Percentiles rank a stretch among this genome's conserved stretches.
Conservation (phyloP, 78 protist genomes). For the Polysphondylium violaceum region DNA sequence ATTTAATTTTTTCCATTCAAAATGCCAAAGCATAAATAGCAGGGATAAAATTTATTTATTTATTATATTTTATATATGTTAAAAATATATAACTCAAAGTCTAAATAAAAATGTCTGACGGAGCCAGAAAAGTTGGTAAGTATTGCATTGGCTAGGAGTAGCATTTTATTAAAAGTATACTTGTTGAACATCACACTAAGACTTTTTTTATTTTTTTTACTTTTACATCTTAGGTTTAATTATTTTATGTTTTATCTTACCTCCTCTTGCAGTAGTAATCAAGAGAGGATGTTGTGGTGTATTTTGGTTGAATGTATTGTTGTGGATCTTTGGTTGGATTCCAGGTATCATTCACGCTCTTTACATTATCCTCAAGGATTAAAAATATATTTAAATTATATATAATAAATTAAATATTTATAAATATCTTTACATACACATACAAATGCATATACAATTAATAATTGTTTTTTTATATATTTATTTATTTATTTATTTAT, state of each 20-base stretch:
- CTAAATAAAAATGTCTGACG: constrained; percentile 26
- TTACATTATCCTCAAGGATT: constrained; percentile 16
- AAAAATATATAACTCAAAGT: neutral
- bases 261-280: constrained; percentile 48
- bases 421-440: no score
- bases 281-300: constrained; percentile 29
- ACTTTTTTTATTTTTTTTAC: no score
- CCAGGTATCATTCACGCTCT: constrained; percentile 68
- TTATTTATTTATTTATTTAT: no score
- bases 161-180: no score
- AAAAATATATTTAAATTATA: no score
- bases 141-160: neutral
- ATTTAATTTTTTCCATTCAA: neutral
- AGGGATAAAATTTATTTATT: neutral
- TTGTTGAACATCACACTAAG: no score
- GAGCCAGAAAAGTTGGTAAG: constrained; percentile 20
- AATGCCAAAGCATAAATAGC: no score
- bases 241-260: constrained; percentile 30
- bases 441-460: no score
- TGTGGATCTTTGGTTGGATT: constrained; percentile 52
- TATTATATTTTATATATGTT: neutral
- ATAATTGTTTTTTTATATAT: no score
- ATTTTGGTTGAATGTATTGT: constrained; percentile 50
- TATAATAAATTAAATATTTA: no score
- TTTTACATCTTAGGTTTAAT: constrained; percentile 22